Evolutionary conservation across 2,329 filamentous ascomycete species (phyloP).

Genomic region (Drechslerella stenobrocha): DNA sequence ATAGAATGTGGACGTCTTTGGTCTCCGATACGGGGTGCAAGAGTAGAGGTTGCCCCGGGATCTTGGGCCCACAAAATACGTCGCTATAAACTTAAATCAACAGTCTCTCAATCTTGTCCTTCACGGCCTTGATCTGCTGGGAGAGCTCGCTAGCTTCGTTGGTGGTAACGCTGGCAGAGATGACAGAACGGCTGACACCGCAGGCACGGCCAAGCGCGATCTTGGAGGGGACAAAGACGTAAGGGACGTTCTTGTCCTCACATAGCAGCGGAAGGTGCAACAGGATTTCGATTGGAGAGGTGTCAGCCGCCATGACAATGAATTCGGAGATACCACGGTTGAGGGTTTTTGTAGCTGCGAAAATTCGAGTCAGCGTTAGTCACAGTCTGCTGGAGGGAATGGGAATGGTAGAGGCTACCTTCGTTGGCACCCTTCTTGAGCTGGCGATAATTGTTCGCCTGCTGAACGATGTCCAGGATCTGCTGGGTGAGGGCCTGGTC

Average conservation of each 20-base stretch:
- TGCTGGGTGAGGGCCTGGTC: slow-evolving; percentile 75
- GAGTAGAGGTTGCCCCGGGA: too few species aligned
- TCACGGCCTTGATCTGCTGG: slow-evolving; percentile 81
- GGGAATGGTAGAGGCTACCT: slow-evolving; percentile 54
- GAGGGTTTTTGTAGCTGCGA: slow-evolving; percentile 74
- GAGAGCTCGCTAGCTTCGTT: slow-evolving; percentile 88
- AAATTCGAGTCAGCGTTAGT: slow-evolving; percentile 22
- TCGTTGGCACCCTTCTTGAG: slow-evolving; percentile 89
- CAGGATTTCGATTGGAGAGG: slow-evolving; percentile 80
- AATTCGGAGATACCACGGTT: slow-evolving; percentile 90
- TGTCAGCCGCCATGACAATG: slow-evolving; percentile 86
- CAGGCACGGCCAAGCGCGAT: slow-evolving; percentile 84
- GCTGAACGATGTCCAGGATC: slow-evolving; percentile 80
- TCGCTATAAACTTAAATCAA: slow-evolving; percentile 71
- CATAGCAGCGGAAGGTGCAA: slow-evolving; percentile 85
- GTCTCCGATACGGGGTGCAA: too few species aligned
- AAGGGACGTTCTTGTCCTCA: slow-evolving; percentile 76
- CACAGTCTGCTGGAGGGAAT: background rate
- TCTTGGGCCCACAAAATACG: slow-evolving; percentile 16
- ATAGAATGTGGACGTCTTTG: too few species aligned
- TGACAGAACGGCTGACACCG: slow-evolving; percentile 85
- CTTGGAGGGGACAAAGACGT: slow-evolving; percentile 75
- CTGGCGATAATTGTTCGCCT: slow-evolving; percentile 70
- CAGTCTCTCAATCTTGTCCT: slow-evolving; percentile 93
- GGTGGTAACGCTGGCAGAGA: slow-evolving; percentile 83